These are phyloP conservation scores for Talaromyces albobiverticillius DNA, from an alignment of 2,329 filamentous ascomycete species.

Conservation along the genomic window DNA sequence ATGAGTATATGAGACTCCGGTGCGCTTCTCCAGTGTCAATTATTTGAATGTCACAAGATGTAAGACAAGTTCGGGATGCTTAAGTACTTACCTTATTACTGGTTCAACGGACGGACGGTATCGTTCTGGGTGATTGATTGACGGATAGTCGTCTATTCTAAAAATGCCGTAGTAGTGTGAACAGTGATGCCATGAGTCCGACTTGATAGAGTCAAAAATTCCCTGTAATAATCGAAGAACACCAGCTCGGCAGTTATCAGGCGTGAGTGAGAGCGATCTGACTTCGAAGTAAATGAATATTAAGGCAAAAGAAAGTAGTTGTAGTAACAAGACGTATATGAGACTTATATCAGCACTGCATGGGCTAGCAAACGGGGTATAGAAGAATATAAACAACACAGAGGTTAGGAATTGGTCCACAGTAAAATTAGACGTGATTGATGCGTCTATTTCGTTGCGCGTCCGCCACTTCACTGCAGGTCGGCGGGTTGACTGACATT, in stretches of 20 bases:
- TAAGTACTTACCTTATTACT: background rate
- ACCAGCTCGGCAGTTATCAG: too few relatives aligned
- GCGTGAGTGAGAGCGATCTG: background rate
- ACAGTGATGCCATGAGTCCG: background rate
- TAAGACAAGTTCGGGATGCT: background rate
- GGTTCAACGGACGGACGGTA: background rate
- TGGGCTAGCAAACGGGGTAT: background rate
- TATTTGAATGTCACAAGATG: background rate
- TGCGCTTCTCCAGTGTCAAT: background rate
- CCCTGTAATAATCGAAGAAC: too few relatives aligned
- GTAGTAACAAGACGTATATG: background rate
- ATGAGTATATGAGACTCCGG: background rate
- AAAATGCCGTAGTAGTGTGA: background rate
- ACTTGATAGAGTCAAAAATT: background rate
- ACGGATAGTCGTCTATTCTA: background rate
- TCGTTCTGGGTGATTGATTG: background rate
- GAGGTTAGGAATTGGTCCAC: background rate
- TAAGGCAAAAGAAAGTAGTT: background rate
- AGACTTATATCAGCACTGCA: background rate
- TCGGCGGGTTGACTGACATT: slow-evolving; percentile 5
- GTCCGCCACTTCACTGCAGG: slow-evolving; percentile 7
- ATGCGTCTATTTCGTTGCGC: slow-evolving; percentile 5
- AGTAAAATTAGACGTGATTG: slow-evolving; percentile 1
- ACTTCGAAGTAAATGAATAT: background rate
- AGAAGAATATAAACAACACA: background rate